Evolutionary conservation across 805 yeast species (phyloP).

Genomic region (Candida orba): DNA sequence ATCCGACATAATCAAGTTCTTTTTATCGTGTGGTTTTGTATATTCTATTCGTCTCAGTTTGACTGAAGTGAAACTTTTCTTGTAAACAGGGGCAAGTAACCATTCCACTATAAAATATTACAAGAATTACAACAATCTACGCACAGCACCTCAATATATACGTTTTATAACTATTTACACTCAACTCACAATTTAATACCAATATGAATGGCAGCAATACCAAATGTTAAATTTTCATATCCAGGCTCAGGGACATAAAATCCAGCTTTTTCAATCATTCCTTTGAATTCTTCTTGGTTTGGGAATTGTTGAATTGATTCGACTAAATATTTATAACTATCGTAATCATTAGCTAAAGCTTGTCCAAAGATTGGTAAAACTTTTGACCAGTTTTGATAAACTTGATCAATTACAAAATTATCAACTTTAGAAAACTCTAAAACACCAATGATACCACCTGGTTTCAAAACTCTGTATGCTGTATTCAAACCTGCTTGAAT

Average conservation of each 20-base stretch:
- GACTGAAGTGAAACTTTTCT: too few relatives aligned
- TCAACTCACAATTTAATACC: slow-evolving; percentile 70
- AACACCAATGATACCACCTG: slow-evolving; percentile 97
- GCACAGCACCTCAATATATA: background rate
- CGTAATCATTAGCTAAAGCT: slow-evolving; percentile 89
- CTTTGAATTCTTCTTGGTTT: slow-evolving; percentile 80
- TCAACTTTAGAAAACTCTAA: slow-evolving; percentile 91
- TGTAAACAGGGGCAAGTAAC: too few relatives aligned
- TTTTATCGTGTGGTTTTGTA: background rate
- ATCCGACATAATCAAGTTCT: slow-evolving; percentile 14
- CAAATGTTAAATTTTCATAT: slow-evolving; percentile 89
- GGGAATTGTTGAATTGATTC: slow-evolving; percentile 93
- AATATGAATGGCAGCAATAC: slow-evolving; percentile 92
- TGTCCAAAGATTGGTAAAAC: slow-evolving; percentile 93
- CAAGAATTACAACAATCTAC: background rate
- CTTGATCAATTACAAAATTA: slow-evolving; percentile 62
- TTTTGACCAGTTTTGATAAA: slow-evolving; percentile 84
- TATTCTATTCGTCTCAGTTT: too few relatives aligned
- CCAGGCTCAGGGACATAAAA: slow-evolving; percentile 87
- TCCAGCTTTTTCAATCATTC: slow-evolving; percentile 92
- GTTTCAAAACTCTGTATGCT: slow-evolving; percentile 93
- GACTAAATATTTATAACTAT: slow-evolving; percentile 91
- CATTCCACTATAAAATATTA: too few relatives aligned
- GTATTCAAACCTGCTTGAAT: slow-evolving; percentile 89
- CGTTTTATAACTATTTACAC: background rate